Conservation (phyloP, 495 filamentous ascomycete genomes). For the Penicillium coffeae region DNA sequence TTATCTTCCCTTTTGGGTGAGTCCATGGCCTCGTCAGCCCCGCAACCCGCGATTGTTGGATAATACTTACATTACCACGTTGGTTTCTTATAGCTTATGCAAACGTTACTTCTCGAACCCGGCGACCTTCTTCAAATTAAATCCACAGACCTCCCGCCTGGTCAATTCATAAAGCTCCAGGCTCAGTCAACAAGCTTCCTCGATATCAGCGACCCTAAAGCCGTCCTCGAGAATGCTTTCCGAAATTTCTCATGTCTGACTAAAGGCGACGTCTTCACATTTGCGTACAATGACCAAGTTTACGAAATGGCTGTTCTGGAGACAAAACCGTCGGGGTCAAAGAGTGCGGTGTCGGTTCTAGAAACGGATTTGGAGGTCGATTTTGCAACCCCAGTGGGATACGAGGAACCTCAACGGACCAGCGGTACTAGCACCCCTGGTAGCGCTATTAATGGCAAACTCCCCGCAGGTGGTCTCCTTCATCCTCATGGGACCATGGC, state of each 20-base stretch:
- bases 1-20: constrained; percentile 92
- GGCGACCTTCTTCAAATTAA: constrained; percentile 94
- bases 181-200: constrained; percentile 88
- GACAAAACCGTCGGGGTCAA: constrained; percentile 74
- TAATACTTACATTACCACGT: neutral
- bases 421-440: constrained; percentile 65
- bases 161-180: constrained; percentile 91
- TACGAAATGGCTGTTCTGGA: constrained; percentile 92
- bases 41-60: neutral
- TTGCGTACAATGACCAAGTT: constrained; percentile 87
- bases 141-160: constrained; percentile 84
- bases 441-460: constrained; percentile 53
- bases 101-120: constrained; percentile 79
- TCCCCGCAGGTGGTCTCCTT: constrained; percentile 66
- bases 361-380: constrained; percentile 96
- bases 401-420: constrained; percentile 69
- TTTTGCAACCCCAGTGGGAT: constrained; percentile 90
- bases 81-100: constrained; percentile 72
- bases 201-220: constrained; percentile 94
- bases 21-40: constrained; percentile 14
- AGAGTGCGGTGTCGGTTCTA: constrained; percentile 80
- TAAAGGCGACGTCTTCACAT: constrained; percentile 88
- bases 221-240: constrained; percentile 95
- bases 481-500: constrained; percentile 91
- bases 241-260: constrained; percentile 91